Base-by-base conservation (phyloP, 2,329 filamentous ascomycete species). In the Dendrostoma leiphaemia region DNA sequence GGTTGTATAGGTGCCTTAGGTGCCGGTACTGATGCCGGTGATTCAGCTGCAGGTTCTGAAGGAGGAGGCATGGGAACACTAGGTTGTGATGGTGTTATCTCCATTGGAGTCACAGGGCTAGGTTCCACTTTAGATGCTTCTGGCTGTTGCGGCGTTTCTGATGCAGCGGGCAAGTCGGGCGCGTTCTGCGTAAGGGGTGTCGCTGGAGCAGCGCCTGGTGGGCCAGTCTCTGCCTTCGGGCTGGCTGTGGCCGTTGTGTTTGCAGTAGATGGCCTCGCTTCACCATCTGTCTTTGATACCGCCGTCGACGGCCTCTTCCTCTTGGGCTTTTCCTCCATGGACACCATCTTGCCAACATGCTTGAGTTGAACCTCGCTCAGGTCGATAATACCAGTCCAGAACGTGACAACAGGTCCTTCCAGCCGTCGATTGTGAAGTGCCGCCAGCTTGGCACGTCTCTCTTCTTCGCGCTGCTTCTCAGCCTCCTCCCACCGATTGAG, bases 401-500 rank as follows among this genome's bases (percentile, higher is more conserved):
- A 93, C 2, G 90, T 90, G 38, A 97, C 86, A 10, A 97, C 90
- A 0, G 94, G 91, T 0, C 94, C 94, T 51, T 93, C 86, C 8
- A 97, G 80, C 48, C 89, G 90, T 46, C 92, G 84, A 67, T 91
- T 90, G 64, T 96, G 89, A 62, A 97, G 76, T 13, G 93, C 94
- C 35, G 93, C 91, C 45, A 97, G 77, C 71, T 89, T 93, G 37
- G 86, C 88, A 60, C 85, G 82, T 58, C 93, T 82, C 65, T 96
- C 89, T 63, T 93, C 90, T 61, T 92, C 89, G 55, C 93, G 85
- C 67, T 88, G 85, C 71, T 91, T 91, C 73, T 99, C 94, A 6
- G 91, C 90, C 69, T 91, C 88, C 69, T 97, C 92, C 92, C 93
- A 97, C 53, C 90, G 82, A 66, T 93, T 97, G 65, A 96, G 74